These are phyloP conservation scores for Trichophyton equinum DNA, from an alignment of 2,329 filamentous ascomycete genomes.

Conservation along the genomic window DNA sequence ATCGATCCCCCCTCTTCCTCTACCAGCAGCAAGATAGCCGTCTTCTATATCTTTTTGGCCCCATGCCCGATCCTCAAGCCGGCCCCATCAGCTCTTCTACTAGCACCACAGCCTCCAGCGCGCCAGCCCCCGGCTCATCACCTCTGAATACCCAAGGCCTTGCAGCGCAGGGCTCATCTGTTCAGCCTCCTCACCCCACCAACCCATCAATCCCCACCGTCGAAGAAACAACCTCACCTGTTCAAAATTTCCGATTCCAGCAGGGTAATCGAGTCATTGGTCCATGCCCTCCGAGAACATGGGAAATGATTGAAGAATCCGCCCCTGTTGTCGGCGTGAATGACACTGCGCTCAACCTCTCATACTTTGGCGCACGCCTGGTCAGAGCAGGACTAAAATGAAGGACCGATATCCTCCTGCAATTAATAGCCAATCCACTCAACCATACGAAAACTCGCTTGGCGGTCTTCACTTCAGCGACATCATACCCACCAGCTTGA, in stretches of 20 bases:
- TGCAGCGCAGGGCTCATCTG: not conserved
- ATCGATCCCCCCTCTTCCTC: conserved; percentile 28
- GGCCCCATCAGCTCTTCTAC: not conserved
- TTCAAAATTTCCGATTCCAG: conserved; percentile 27
- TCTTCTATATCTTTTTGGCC: conserved; percentile 32
- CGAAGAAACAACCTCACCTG: conserved; percentile 15
- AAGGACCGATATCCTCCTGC: not conserved
- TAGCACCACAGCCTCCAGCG: conserved; percentile 20
- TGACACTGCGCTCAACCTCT: conserved; percentile 33
- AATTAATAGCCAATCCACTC: no score
- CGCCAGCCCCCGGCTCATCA: conserved; percentile 19
- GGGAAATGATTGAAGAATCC: conserved; percentile 36
- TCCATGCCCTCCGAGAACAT: conserved; percentile 27
- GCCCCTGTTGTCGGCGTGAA: conserved; percentile 34
- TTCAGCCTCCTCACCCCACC: not conserved
- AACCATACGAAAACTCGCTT: not conserved
- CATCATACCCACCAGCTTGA: not conserved
- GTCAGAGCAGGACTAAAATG: not conserved
- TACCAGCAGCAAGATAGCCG: conserved; percentile 29
- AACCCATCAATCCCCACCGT: conserved; percentile 2
- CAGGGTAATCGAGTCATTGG: conserved; percentile 25
- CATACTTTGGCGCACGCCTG: conserved; percentile 31
- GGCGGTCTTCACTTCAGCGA: not conserved
- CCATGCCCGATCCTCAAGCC: conserved; percentile 19
- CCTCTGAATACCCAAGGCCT: conserved; percentile 11